These are phyloP conservation scores for Gnomoniopsis smithogilvyi DNA, from an alignment of 2,329 filamentous ascomycete species.

Conservation along the genomic window DNA sequence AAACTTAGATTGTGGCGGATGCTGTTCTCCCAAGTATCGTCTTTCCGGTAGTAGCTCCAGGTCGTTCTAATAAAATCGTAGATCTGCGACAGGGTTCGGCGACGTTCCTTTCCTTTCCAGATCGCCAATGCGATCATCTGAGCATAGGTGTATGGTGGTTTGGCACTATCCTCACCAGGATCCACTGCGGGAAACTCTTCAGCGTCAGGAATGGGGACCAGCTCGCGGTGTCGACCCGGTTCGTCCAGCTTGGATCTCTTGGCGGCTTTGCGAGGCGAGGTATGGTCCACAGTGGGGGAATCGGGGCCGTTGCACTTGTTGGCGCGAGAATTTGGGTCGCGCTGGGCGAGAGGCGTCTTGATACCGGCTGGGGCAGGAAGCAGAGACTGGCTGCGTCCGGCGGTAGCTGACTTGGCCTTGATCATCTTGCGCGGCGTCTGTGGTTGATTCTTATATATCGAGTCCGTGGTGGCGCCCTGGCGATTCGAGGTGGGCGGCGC, in stretches of 20 bases:
- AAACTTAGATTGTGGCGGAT: conserved; percentile 97
- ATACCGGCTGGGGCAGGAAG: conserved; percentile 12
- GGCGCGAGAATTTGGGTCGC: conserved; percentile 11
- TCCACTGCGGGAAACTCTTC: conserved; percentile 77
- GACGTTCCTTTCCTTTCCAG: conserved; percentile 75
- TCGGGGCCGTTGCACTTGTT: conserved; percentile 13
- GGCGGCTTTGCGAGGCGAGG: conserved; percentile 15
- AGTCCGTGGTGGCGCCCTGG: conserved; percentile 12
- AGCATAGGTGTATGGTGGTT: conserved; percentile 91
- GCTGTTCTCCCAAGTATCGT: conserved; percentile 96
- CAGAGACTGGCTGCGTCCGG: conserved; percentile 12
- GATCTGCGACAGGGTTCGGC: conserved; percentile 88
- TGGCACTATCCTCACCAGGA: conserved; percentile 70
- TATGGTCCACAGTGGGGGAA: conserved; percentile 15
- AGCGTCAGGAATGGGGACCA: conserved; percentile 57
- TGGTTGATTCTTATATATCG: conserved; percentile 16
- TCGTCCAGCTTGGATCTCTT: conserved; percentile 17
- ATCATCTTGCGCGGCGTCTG: conserved; percentile 16
- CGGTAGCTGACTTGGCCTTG: conserved; percentile 10
- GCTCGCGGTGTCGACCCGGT: conserved; percentile 15
- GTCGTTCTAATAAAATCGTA: conserved; percentile 99
- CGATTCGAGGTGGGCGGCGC: conserved; percentile 10
- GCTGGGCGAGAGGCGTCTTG: conserved; percentile 16
- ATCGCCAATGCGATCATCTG: conserved; percentile 97
- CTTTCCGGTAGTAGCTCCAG: conserved; percentile 80